Evolutionary conservation across 2,329 filamentous ascomycete species (phyloP).

Genomic region (Alternaria panax): DNA sequence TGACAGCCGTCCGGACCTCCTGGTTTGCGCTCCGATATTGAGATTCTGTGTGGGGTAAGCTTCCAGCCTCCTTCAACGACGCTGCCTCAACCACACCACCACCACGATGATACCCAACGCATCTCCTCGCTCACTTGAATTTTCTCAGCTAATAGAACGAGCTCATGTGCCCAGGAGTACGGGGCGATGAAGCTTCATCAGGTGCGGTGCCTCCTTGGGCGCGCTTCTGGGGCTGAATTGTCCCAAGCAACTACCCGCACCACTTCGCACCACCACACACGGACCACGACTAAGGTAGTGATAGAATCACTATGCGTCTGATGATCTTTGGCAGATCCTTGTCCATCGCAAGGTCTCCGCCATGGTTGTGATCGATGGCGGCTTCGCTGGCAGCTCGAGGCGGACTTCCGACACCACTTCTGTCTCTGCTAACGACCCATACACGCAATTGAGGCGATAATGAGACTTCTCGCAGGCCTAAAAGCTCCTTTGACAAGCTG

Average conservation of each 20-base stretch:
- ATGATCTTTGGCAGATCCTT: neutral
- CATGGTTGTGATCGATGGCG: neutral
- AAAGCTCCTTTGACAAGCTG: neutral
- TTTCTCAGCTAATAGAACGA: neutral
- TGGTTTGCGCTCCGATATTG: conserved; percentile 1
- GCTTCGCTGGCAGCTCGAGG: neutral
- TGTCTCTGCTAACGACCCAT: neutral
- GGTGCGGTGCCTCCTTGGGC: neutral
- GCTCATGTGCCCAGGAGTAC: neutral
- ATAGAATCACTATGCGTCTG: neutral
- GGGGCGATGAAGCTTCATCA: neutral
- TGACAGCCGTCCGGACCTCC: conserved; percentile 3
- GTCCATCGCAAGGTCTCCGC: neutral
- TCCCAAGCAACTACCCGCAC: conserved; percentile 3
- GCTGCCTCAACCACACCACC: conserved; percentile 11
- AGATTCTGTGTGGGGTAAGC: conserved; percentile 17
- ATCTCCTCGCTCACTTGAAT: neutral
- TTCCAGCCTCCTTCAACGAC: conserved; percentile 8
- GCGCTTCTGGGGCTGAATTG: neutral
- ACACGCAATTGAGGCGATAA: neutral
- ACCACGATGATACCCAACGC: conserved; percentile 4
- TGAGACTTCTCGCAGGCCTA: neutral
- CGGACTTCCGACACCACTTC: neutral
- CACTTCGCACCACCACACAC: neutral
- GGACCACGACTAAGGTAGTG: neutral